Percentiles rank a stretch among this genome's conserved stretches.
Conservation (phyloP, 164 flowering plant species). For the Aristolochia contorta region DNA sequence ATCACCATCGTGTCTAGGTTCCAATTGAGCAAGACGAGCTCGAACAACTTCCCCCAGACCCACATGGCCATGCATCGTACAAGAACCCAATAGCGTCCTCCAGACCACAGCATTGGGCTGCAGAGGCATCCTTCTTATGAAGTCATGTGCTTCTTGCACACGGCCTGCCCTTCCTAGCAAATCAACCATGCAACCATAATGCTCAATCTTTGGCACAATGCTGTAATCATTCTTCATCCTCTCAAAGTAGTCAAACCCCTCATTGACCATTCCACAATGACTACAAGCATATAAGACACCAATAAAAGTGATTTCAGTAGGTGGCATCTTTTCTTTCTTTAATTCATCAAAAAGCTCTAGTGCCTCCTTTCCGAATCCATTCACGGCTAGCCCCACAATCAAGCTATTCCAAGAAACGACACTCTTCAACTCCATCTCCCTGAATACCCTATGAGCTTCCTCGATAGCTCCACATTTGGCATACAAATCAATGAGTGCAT, state of each 20-base stretch:
- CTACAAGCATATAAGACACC: constrained; percentile 32
- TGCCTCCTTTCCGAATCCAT: constrained; percentile 25
- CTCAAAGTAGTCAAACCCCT: constrained; percentile 22
- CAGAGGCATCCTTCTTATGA: constrained; percentile 20
- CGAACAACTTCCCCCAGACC: constrained; percentile 19
- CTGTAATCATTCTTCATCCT: constrained; percentile 24
- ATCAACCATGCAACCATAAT: constrained; percentile 34
- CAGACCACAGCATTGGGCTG: constrained; percentile 29
- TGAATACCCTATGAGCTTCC: constrained; percentile 19
- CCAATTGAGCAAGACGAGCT: constrained; percentile 14
- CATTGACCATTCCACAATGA: constrained; percentile 28
- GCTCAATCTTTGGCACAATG: constrained; percentile 26
- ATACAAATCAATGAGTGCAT: constrained; percentile 23
- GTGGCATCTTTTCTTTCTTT: constrained; percentile 15
- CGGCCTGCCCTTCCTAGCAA: constrained; percentile 27
- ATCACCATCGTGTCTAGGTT: constrained; percentile 28
- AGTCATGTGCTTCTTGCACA: constrained; percentile 20
- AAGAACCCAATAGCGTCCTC: constrained; percentile 28
- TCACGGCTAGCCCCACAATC: constrained; percentile 30
- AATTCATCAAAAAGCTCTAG: constrained; percentile 17
- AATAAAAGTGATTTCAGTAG: constrained; percentile 29
- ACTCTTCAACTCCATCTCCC: constrained; percentile 20
- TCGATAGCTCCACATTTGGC: constrained; percentile 27
- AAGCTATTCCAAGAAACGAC: constrained; percentile 31
- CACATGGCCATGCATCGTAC: constrained; percentile 19